These are phyloP conservation scores for Trypanosoma melophagium DNA, from an alignment of 208 protist genomes.

Conservation along the genomic window DNA sequence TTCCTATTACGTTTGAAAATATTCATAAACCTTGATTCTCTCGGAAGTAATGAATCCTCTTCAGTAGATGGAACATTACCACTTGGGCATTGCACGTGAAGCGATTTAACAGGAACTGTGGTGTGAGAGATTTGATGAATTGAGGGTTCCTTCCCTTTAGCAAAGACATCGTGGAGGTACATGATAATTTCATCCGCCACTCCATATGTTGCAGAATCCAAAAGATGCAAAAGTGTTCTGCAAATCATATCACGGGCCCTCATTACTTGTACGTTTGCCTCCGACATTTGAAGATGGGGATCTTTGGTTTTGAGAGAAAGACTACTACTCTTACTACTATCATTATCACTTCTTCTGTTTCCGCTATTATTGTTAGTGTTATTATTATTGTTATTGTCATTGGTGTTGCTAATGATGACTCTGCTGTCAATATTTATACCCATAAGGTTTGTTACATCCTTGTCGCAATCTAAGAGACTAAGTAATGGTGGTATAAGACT, in stretches of 20 bases:
- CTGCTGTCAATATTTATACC: too few relatives aligned
- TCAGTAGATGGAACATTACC: too few relatives aligned
- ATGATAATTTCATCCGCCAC: constrained; percentile 65
- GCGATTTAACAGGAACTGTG: too few relatives aligned
- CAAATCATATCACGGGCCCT: constrained; percentile 69
- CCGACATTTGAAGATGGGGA: constrained; percentile 40
- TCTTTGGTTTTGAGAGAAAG: constrained; percentile 12
- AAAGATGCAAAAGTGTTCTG: constrained; percentile 37
- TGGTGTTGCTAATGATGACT: too few relatives aligned
- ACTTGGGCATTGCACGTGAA: too few relatives aligned
- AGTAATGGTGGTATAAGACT: constrained; percentile 54
- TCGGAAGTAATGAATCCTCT: too few relatives aligned
- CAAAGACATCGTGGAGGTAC: constrained; percentile 49
- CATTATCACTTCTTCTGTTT: too few relatives aligned
- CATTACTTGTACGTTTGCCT: constrained; percentile 54
- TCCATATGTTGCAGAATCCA: constrained; percentile 43
- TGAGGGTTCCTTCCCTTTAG: constrained; percentile 4
- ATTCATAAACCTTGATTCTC: too few relatives aligned
- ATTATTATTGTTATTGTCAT: too few relatives aligned
- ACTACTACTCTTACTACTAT: constrained; percentile 1
- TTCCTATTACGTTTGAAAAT: neutral
- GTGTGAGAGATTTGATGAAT: too few relatives aligned
- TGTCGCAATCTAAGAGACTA: constrained; percentile 49
- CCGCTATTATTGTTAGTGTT: too few relatives aligned
- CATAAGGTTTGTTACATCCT: constrained; percentile 36